phyloP scores from a whole-genome alignment of 345 rosid genomes.

The Bruguiera sexangula region DNA sequence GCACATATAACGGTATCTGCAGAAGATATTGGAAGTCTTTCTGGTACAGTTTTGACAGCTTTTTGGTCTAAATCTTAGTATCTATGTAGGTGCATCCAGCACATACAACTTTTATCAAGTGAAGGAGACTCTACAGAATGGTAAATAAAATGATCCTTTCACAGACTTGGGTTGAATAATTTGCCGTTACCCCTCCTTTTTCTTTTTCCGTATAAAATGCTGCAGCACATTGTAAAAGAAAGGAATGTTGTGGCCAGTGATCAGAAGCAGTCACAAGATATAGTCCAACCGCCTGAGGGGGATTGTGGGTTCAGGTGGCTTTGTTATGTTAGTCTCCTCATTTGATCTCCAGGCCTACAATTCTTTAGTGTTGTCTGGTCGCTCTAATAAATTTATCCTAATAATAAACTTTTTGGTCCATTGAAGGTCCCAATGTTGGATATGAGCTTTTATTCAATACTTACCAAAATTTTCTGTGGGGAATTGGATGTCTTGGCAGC shows the following conservation, averaged over 20 bases:
- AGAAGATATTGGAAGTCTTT: constrained; percentile 70
- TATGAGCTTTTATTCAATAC: background rate
- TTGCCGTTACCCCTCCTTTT: background rate
- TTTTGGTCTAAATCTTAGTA: constrained; percentile 59
- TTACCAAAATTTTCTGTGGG: constrained; percentile 40
- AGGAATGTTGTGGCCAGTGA: background rate
- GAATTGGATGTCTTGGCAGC: constrained; percentile 84
- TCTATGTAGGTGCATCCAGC: constrained; percentile 53
- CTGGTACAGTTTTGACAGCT: constrained; percentile 92
- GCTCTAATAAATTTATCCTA: no score
- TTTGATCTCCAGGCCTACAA: background rate
- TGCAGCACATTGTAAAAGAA: background rate
- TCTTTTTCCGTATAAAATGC: background rate
- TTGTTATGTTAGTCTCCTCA: background rate
- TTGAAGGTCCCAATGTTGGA: background rate
- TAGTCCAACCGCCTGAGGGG: background rate
- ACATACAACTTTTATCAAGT: constrained; percentile 57
- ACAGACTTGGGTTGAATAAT: constrained; percentile 31
- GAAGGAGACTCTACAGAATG: constrained; percentile 87
- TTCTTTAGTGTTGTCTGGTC: no score
- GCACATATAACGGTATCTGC: constrained; percentile 61
- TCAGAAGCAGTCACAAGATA: background rate
- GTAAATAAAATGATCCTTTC: constrained; percentile 30
- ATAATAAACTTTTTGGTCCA: background rate
- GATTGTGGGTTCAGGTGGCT: background rate